Percentiles rank a stretch among this genome's conserved stretches.
phyloP scores from a whole-genome alignment of 768 basidiomycete species.

The Paxillus ammoniavirescens region DNA sequence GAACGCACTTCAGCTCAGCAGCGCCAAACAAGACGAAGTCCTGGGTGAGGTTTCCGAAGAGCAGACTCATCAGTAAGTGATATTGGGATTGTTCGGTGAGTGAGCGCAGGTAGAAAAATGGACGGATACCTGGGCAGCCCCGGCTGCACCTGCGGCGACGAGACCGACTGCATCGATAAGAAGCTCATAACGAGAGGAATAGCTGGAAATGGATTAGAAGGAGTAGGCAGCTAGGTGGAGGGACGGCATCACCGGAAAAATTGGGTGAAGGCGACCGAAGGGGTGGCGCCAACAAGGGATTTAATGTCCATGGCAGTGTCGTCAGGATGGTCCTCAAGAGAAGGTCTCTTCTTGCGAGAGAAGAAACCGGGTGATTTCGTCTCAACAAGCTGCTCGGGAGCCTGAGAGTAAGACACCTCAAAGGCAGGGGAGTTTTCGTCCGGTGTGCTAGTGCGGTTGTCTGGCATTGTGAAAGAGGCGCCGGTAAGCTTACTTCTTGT shows the following conservation, averaged over 20 bases:
- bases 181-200: conserved; percentile 70
- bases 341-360: conserved; percentile 32
- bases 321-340: conserved; percentile 16
- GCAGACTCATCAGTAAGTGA: conserved; percentile 74
- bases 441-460: conserved; percentile 40
- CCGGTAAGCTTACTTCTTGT: no score
- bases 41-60: conserved; percentile 82
- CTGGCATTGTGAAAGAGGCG: conserved; percentile 34
- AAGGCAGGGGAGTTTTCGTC: conserved; percentile 44
- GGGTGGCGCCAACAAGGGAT: conserved; percentile 27
- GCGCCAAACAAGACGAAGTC: conserved; percentile 69
- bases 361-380: conserved; percentile 40
- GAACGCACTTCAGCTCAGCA: conserved; percentile 11
- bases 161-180: conserved; percentile 69
- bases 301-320: conserved; percentile 11
- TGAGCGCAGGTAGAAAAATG: not conserved
- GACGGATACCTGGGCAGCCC: conserved; percentile 68
- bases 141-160: conserved; percentile 69
- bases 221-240: not conserved
- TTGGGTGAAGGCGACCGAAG: conserved; percentile 40
- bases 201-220: conserved; percentile 43
- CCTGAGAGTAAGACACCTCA: not conserved
- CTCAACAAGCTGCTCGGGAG: not conserved
- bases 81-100: not conserved
- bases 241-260: conserved; percentile 44